Evolutionary conservation across 208 protist species (phyloP).

Genomic region (Trypanosoma lewisi): DNA sequence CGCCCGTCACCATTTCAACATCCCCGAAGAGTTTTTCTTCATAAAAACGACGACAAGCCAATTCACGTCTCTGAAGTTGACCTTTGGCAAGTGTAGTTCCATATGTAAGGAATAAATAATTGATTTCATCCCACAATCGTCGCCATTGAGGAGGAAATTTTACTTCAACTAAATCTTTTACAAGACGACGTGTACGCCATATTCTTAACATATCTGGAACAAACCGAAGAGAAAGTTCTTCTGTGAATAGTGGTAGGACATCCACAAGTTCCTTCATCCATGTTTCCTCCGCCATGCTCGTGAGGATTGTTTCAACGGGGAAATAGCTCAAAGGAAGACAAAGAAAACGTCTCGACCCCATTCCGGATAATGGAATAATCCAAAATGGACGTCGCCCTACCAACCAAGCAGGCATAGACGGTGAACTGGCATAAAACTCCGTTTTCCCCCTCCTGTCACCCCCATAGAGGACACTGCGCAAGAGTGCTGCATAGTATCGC

Average conservation of each 20-base stretch:
- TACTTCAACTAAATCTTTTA: background rate
- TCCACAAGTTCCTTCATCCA: conserved; percentile 40
- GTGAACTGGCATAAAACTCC: background rate
- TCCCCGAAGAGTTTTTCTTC: conserved; percentile 23
- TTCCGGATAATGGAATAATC: conserved; percentile 16
- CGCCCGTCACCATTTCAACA: conserved; percentile 24
- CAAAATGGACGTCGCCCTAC: conserved; percentile 26
- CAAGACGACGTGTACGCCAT: background rate
- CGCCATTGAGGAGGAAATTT: conserved; percentile 10
- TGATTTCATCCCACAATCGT: conserved; percentile 24
- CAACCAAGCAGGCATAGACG: conserved; percentile 19
- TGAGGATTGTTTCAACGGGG: conserved; percentile 53
- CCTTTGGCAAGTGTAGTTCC: conserved; percentile 16
- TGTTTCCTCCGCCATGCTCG: conserved; percentile 37
- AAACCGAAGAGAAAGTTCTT: conserved; percentile 3
- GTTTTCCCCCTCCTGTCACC: too few species aligned
- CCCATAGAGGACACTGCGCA: conserved; percentile 9
- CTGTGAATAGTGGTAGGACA: conserved; percentile 13
- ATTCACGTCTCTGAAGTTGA: conserved; percentile 17
- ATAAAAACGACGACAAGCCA: conserved; percentile 22
- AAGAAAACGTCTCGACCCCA: conserved; percentile 11
- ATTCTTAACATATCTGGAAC: conserved; percentile 5
- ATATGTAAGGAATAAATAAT: conserved; percentile 21
- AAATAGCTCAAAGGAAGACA: conserved; percentile 74
- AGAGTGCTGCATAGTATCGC: conserved; percentile 24